These are phyloP conservation scores for Sporothrix mexicana DNA, from an alignment of 2,329 filamentous ascomycete genomes.

Conservation along the genomic window DNA sequence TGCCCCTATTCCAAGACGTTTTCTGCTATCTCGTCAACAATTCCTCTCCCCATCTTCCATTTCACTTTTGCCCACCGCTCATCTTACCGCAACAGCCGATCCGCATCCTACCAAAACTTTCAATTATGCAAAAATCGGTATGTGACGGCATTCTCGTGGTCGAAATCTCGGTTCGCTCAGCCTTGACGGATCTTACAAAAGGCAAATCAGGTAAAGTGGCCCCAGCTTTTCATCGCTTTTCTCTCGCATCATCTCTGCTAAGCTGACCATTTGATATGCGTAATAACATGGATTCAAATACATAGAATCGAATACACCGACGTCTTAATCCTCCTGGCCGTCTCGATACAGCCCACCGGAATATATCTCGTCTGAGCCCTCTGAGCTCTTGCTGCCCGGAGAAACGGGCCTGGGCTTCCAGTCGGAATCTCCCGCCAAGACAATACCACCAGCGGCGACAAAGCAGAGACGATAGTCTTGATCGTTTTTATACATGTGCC, in stretches of 20 bases:
- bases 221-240: not conserved
- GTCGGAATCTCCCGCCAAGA: not conserved
- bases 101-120: not conserved
- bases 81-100: not conserved
- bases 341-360: conserved; percentile 10
- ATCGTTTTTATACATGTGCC: not conserved
- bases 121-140: not conserved
- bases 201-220: too few relatives aligned
- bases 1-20: not conserved
- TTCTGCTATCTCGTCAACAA: not conserved
- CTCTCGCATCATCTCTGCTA: not conserved
- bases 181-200: not conserved
- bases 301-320: not conserved
- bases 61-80: not conserved
- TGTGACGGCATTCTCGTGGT: not conserved
- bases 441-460: not conserved
- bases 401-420: conserved; percentile 13
- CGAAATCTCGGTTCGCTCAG: conserved; percentile 7
- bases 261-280: not conserved
- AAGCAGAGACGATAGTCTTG: not conserved
- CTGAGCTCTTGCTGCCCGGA: not conserved
- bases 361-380: not conserved
- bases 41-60: not conserved
- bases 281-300: not conserved
- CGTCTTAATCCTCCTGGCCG: not conserved